These are phyloP conservation scores for Pseudogymnoascus sp. DNA, from an alignment of 2,329 filamentous ascomycete genomes.

Conservation along the genomic window DNA sequence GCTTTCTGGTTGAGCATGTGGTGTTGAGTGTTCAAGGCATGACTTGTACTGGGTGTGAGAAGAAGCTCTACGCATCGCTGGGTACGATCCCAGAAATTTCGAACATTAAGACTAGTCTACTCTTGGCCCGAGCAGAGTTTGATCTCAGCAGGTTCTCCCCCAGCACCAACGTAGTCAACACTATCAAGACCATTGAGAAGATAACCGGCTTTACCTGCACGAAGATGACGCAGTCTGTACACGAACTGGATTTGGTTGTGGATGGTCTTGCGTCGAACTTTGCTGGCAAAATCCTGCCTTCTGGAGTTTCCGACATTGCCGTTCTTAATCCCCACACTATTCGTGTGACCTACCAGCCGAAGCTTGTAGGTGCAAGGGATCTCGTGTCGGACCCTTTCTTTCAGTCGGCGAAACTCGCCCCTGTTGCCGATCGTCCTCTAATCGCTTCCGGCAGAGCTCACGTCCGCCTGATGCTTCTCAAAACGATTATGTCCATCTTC, in stretches of 20 bases:
- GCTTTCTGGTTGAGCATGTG: too few species aligned
- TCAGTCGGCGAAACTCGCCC: too few species aligned
- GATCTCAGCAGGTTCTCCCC: conserved; percentile 40
- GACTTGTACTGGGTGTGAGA: conserved; percentile 67
- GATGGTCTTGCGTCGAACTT: conserved; percentile 31
- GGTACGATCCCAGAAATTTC: conserved; percentile 39
- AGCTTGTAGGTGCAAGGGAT: too few species aligned
- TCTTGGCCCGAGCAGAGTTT: conserved; percentile 59
- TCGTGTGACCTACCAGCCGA: too few species aligned
- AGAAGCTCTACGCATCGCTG: conserved; percentile 51
- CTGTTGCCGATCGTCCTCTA: too few species aligned
- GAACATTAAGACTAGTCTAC: conserved; percentile 55
- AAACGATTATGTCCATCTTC: too few species aligned
- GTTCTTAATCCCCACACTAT: too few species aligned
- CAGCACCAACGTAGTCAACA: conserved; percentile 34
- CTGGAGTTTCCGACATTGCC: too few species aligned
- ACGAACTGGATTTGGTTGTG: conserved; percentile 46
- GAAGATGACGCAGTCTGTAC: conserved; percentile 37
- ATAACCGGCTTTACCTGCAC: conserved; percentile 58
- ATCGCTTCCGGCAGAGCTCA: too few species aligned
- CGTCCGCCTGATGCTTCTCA: too few species aligned
- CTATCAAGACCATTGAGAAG: conserved; percentile 45
- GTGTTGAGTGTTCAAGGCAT: too few species aligned
- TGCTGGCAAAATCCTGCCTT: conserved; percentile 31
- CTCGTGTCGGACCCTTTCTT: too few species aligned